A percentile compares a stretch with the other conserved stretches of the same genome.
These are phyloP conservation scores for Torulaspora delbrueckii DNA, from an alignment of 805 yeast genomes.

Conservation along the genomic window DNA sequence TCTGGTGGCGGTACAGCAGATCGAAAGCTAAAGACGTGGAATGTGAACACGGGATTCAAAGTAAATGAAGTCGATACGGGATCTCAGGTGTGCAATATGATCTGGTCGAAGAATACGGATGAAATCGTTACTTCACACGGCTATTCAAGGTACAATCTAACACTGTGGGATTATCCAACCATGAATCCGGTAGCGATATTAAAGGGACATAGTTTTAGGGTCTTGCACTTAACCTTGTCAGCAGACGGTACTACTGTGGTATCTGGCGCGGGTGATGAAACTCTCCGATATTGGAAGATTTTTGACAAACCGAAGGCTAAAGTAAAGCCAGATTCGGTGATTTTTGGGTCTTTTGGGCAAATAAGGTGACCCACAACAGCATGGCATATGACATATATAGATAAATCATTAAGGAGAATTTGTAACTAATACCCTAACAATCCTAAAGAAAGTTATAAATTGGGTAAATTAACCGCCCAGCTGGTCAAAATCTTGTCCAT, in stretches of 20 bases:
- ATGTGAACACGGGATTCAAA: slow-evolving; percentile 70
- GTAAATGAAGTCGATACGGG: slow-evolving; percentile 87
- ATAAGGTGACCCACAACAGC: slow-evolving; percentile 43
- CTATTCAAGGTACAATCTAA: slow-evolving; percentile 81
- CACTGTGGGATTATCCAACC: slow-evolving; percentile 89
- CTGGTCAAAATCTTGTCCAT: slow-evolving; percentile 21
- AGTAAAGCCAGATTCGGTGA: slow-evolving; percentile 54
- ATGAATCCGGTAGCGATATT: slow-evolving; percentile 89
- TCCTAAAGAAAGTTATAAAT: background rate
- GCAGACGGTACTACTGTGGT: slow-evolving; percentile 97
- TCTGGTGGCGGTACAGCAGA: slow-evolving; percentile 98
- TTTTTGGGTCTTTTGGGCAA: slow-evolving; percentile 71
- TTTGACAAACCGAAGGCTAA: slow-evolving; percentile 71
- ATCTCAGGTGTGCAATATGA: slow-evolving; percentile 89
- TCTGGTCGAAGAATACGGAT: slow-evolving; percentile 88
- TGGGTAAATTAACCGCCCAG: slow-evolving; percentile 23
- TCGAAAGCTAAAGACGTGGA: slow-evolving; percentile 86
- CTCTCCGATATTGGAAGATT: slow-evolving; percentile 90
- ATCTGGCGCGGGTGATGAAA: slow-evolving; percentile 98
- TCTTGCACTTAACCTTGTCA: slow-evolving; percentile 79
- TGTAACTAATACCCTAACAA: background rate
- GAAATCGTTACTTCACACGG: slow-evolving; percentile 96
- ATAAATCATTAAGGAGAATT: background rate
- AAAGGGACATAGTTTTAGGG: slow-evolving; percentile 92
- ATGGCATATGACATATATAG: background rate